phyloP scores from a whole-genome alignment of 331 rosid species.

The Acacia concinna region DNA sequence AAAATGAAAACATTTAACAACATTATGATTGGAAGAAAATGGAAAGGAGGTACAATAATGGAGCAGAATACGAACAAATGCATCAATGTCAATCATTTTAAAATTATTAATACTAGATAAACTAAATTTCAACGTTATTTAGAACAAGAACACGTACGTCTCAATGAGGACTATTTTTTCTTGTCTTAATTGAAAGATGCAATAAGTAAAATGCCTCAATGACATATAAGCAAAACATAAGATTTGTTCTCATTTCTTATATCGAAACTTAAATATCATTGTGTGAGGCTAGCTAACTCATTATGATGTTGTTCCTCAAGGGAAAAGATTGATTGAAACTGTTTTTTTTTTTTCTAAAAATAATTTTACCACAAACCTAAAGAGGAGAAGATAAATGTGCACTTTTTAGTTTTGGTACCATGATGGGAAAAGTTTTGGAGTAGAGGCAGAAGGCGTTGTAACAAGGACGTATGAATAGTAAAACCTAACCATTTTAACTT shows the following conservation, averaged over 20 bases:
- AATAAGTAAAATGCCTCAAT: too few relatives aligned
- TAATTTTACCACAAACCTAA: neutral
- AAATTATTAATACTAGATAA: neutral
- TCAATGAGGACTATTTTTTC: too few relatives aligned
- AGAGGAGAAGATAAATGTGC: neutral
- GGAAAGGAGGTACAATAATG: neutral
- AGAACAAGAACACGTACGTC: neutral
- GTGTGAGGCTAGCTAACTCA: neutral
- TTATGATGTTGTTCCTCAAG: too few relatives aligned
- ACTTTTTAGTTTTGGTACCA: neutral
- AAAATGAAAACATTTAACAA: neutral
- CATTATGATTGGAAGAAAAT: neutral
- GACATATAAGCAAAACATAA: too few relatives aligned
- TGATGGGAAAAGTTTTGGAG: neutral
- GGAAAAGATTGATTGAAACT: too few relatives aligned
- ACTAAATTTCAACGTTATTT: too few relatives aligned
- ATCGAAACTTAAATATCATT: too few relatives aligned
- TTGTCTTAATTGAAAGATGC: too few relatives aligned
- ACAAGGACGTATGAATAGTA: neutral
- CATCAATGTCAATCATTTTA: neutral
- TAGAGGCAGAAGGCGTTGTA: neutral
- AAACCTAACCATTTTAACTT: neutral
- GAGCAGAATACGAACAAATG: neutral
- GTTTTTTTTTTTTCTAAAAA: too few relatives aligned
- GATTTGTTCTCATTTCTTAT: too few relatives aligned